Percentiles rank a stretch among this genome's conserved stretches.
phyloP scores from a whole-genome alignment of 2,329 filamentous ascomycete species.

The Elsinoe australis region DNA sequence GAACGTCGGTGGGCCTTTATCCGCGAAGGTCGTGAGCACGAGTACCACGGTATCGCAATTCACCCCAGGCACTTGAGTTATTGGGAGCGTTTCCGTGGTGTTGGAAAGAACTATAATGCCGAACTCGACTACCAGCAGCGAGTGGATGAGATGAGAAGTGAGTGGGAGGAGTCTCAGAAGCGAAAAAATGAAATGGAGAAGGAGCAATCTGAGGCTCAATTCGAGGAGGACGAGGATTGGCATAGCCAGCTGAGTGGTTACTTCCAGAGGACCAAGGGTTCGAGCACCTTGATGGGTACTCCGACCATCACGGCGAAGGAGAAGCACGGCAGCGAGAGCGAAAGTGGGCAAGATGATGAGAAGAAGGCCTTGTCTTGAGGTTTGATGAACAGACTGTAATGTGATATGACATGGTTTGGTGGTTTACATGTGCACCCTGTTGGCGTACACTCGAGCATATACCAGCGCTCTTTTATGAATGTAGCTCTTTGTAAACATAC shows the following conservation, averaged over 20 bases:
- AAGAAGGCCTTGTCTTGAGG: background rate
- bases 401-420: background rate
- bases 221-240: constrained; percentile 39
- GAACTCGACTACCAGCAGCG: constrained; percentile 75
- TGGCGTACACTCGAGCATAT: no score
- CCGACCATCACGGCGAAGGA: background rate
- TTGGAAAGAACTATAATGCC: constrained; percentile 75
- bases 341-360: constrained; percentile 5
- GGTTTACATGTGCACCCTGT: background rate
- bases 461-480: no score
- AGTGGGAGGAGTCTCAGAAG: constrained; percentile 50
- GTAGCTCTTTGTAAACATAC: no score
- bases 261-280: constrained; percentile 44
- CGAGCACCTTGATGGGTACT: constrained; percentile 11
- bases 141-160: constrained; percentile 68
- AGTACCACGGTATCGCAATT: constrained; percentile 90
- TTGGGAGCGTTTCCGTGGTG: constrained; percentile 75
- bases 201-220: constrained; percentile 31
- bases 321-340: constrained; percentile 4
- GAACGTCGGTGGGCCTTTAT: constrained; percentile 90
- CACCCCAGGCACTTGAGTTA: constrained; percentile 80
- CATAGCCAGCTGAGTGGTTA: constrained; percentile 45
- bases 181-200: constrained; percentile 45
- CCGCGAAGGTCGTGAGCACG: constrained; percentile 63
- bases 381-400: background rate